phyloP scores from a whole-genome alignment of 768 basidiomycete species.

The Tricholomella constricta region DNA sequence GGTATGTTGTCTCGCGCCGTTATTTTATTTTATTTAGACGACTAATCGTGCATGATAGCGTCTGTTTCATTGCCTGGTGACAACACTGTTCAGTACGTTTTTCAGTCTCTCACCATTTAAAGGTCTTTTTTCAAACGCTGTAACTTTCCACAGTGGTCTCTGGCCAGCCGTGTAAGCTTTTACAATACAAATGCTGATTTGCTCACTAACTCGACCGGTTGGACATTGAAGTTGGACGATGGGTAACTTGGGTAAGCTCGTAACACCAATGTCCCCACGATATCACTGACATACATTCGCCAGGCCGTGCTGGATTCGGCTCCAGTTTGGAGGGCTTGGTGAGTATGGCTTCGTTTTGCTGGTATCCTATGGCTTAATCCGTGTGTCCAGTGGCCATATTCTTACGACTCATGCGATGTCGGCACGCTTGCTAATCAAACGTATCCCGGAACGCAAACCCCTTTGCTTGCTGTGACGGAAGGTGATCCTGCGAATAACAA shows the following conservation, averaged over 20 bases:
- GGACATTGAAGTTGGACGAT: conserved; percentile 41
- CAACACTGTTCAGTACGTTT: conserved; percentile 27
- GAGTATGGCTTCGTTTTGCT: conserved; percentile 18
- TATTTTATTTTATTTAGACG: neutral
- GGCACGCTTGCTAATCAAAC: conserved; percentile 83
- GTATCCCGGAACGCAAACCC: conserved; percentile 52
- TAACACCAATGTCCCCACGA: conserved; percentile 16
- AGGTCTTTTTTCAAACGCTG: too few relatives aligned
- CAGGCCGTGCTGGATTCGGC: conserved; percentile 72
- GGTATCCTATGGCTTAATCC: neutral
- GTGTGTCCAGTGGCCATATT: conserved; percentile 60
- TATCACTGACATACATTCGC: conserved; percentile 31
- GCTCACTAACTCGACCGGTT: conserved; percentile 2
- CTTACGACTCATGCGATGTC: conserved; percentile 75
- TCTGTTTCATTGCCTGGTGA: conserved; percentile 35
- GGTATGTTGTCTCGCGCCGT: conserved; percentile 27
- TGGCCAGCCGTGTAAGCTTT: conserved; percentile 42
- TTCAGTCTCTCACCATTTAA: too few relatives aligned
- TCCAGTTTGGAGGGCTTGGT: conserved; percentile 69
- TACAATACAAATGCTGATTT: neutral
- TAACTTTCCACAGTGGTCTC: conserved; percentile 37
- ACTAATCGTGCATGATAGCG: conserved; percentile 17
- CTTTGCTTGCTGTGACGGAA: conserved; percentile 44
- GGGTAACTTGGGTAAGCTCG: conserved; percentile 49
- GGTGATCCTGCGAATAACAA: conserved; percentile 47